These are phyloP conservation scores for Lanmaoa pseudosensibilis DNA, from an alignment of 768 basidiomycete species.

Conservation along the genomic window DNA sequence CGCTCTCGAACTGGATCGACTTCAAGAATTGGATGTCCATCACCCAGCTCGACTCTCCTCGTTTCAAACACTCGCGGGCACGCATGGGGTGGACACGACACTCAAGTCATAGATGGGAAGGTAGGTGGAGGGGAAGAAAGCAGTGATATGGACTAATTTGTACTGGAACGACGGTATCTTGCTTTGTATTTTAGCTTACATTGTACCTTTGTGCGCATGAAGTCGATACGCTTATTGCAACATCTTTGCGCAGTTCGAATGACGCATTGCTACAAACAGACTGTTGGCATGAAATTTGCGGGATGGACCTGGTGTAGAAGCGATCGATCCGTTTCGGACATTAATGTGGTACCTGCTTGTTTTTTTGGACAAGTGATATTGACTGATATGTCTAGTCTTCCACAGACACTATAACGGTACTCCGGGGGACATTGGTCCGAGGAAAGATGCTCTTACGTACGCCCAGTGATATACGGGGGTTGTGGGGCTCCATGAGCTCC, in stretches of 20 bases:
- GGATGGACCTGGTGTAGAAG: background rate
- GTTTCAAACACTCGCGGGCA: constrained; percentile 18
- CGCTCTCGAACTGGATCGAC: constrained; percentile 23
- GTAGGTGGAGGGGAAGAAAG: constrained; percentile 13
- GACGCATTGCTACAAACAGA: background rate
- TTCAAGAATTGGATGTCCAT: constrained; percentile 19
- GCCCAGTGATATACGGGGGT: no score
- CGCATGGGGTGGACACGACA: constrained; percentile 22
- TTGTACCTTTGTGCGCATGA: constrained; percentile 2
- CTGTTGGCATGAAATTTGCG: background rate
- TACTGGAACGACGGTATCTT: background rate
- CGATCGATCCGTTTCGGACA: no score
- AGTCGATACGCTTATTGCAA: background rate
- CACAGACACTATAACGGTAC: no score
- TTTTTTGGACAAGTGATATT: no score
- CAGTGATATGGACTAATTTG: constrained; percentile 11
- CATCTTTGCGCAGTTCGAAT: background rate
- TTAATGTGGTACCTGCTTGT: no score
- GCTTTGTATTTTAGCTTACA: constrained; percentile 15
- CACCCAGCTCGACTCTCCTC: constrained; percentile 7
- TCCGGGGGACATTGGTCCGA: no score
- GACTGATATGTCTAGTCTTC: no score
- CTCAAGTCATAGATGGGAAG: constrained; percentile 19
- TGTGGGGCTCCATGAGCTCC: no score
- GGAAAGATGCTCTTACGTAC: no score